Conservation (phyloP, 129 eudicot species). For the sunflower (Helianthus annuus) region DNA sequence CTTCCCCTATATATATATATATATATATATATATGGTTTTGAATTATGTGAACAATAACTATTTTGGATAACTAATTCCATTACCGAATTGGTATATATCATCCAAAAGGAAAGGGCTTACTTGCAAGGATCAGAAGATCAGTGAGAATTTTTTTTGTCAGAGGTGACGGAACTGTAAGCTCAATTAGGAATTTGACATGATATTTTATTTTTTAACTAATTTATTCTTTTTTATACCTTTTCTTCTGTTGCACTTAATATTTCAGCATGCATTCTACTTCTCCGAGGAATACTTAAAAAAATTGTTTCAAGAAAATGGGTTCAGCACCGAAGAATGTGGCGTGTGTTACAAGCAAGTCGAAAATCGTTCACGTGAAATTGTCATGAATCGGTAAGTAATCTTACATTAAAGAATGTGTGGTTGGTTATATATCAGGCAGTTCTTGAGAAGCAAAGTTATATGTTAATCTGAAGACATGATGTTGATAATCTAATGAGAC, state of each 20-base stretch:
- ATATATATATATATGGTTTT: too few species aligned
- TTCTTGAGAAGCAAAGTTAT: slow-evolving; percentile 98
- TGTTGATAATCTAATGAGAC: slow-evolving; percentile 75
- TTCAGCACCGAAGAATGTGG: slow-evolving; percentile 66
- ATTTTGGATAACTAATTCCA: neutral
- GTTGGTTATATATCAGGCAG: slow-evolving; percentile 75
- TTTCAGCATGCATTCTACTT: slow-evolving; percentile 92
- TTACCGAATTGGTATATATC: slow-evolving; percentile 16
- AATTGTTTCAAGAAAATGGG: slow-evolving; percentile 65
- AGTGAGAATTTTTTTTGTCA: slow-evolving; percentile 93
- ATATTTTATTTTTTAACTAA: neutral
- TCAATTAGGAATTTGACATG: slow-evolving; percentile 7
- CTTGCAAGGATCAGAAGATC: slow-evolving; percentile 89
- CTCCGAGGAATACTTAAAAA: slow-evolving; percentile 72
- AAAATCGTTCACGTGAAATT: too few species aligned
- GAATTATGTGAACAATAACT: neutral
- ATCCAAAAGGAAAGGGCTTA: slow-evolving; percentile 69
- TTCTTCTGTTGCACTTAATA: neutral
- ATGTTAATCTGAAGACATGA: slow-evolving; percentile 99
- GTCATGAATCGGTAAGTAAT: too few species aligned
- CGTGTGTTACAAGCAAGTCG: slow-evolving; percentile 83
- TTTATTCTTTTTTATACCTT: neutral
- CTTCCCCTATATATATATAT: too few species aligned
- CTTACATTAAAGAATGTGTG: too few species aligned
- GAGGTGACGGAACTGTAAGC: slow-evolving; percentile 99